Percentiles rank a stretch among this genome's conserved stretches.
Conservation (phyloP, 2,329 filamentous ascomycete species). For the Onygenales sp. region DNA sequence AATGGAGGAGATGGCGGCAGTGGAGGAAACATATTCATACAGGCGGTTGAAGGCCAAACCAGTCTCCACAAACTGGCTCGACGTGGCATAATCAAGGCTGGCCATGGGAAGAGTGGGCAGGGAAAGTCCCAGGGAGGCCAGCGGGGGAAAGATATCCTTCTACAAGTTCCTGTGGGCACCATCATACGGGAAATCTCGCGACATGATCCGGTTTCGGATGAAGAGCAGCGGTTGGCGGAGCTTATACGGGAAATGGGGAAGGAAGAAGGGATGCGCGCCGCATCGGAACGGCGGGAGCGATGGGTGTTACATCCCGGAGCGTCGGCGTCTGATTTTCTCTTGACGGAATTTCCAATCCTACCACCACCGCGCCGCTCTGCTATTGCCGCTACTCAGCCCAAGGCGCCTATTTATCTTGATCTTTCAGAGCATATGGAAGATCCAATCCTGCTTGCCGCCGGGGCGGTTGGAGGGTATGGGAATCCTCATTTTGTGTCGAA, state of each 20-base stretch:
- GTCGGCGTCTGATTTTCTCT: constrained; percentile 58
- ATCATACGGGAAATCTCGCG: constrained; percentile 75
- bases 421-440: constrained; percentile 67
- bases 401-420: constrained; percentile 63
- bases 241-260: constrained; percentile 24
- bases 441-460: constrained; percentile 77
- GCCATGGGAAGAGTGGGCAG: constrained; percentile 37
- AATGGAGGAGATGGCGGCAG: constrained; percentile 92
- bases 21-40: constrained; percentile 88
- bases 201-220: constrained; percentile 65
- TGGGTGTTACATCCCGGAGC: constrained; percentile 83
- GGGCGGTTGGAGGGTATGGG: constrained; percentile 79
- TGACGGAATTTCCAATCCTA: constrained; percentile 48
- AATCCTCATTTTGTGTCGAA: constrained; percentile 87
- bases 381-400: constrained; percentile 58
- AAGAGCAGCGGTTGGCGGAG: constrained; percentile 34
- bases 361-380: constrained; percentile 47
- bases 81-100: constrained; percentile 50
- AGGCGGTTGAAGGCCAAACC: constrained; percentile 82
- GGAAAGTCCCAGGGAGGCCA: constrained; percentile 51
- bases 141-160: constrained; percentile 75
- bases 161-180: constrained; percentile 88
- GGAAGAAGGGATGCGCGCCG: constrained; percentile 32
- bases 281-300: constrained; percentile 50
- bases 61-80: constrained; percentile 86